phyloP scores from a whole-genome alignment of 495 filamentous ascomycete genomes.

The Amorphotheca resinae region DNA sequence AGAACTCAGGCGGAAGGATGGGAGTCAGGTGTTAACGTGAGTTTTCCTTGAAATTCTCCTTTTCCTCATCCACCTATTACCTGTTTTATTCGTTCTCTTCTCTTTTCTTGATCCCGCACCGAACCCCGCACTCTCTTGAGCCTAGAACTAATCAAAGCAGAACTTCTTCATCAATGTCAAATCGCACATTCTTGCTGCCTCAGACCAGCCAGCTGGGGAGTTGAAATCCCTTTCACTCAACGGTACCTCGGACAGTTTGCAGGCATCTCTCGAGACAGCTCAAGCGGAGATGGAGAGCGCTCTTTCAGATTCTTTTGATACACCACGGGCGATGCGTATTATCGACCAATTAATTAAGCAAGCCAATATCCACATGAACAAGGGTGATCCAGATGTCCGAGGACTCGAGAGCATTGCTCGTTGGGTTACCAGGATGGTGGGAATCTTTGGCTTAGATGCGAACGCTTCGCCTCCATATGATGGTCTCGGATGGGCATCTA shows the following conservation, averaged over 20 bases:
- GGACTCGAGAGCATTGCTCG: conserved; percentile 49
- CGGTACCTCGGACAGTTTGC: conserved; percentile 17
- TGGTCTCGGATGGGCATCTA: conserved; percentile 71
- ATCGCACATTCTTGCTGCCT: conserved; percentile 38
- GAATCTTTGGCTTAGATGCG: conserved; percentile 77
- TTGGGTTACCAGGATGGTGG: conserved; percentile 77
- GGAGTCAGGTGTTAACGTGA: conserved; percentile 64
- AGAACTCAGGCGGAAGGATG: conserved; percentile 58
- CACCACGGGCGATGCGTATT: conserved; percentile 57
- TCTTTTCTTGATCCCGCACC: too few species aligned
- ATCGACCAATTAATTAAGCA: conserved; percentile 65
- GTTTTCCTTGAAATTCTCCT: too few species aligned
- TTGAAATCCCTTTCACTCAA: conserved; percentile 3
- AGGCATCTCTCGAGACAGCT: conserved; percentile 42
- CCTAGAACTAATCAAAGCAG: conserved; percentile 21
- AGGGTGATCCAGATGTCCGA: conserved; percentile 35
- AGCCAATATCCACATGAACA: conserved; percentile 51
- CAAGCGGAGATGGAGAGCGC: conserved; percentile 52
- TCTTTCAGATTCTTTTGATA: conserved; percentile 84
- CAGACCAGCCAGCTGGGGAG: conserved; percentile 19
- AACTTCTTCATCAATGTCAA: conserved; percentile 85
- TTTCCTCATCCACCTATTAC: too few species aligned
- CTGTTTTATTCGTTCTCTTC: too few species aligned
- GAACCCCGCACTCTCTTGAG: too few species aligned
- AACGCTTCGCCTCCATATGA: conserved; percentile 42